Percentiles rank a stretch among this genome's conserved stretches.
Evolutionary conservation across 768 basidiomycete genomes (phyloP).

Genomic region (Pleurotus pulmonarius): DNA sequence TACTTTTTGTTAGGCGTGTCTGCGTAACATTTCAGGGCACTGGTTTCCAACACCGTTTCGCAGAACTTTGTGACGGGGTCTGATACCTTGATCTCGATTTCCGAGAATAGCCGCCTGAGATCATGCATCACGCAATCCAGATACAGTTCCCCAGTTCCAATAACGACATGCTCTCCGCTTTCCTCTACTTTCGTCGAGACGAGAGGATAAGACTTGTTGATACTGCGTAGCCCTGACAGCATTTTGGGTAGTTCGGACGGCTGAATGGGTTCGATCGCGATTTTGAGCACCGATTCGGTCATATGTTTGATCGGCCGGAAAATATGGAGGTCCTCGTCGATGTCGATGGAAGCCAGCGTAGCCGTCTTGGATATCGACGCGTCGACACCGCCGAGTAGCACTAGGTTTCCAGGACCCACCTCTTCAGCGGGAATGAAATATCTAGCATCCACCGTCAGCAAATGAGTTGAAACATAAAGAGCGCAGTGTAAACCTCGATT

Average conservation of each 20-base stretch:
- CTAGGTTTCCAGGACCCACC: constrained; percentile 87
- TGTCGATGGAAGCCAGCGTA: constrained; percentile 70
- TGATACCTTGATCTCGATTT: constrained; percentile 99
- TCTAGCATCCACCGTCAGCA: constrained; percentile 34
- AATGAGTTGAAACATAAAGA: neutral
- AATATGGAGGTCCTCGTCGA: constrained; percentile 87
- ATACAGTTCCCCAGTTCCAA: constrained; percentile 96
- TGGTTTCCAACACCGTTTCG: constrained; percentile 97
- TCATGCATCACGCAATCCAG: constrained; percentile 98
- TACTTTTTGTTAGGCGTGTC: constrained; percentile 99
- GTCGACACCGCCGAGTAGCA: constrained; percentile 91
- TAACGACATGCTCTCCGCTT: constrained; percentile 94
- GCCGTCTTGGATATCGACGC: constrained; percentile 94
- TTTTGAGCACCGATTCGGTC: constrained; percentile 94
- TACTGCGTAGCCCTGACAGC: constrained; percentile 92
- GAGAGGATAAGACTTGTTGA: constrained; percentile 97
- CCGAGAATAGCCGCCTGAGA: constrained; percentile 84
- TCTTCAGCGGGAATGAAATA: constrained; percentile 90
- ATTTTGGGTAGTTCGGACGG: constrained; percentile 99
- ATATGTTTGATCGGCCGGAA: constrained; percentile 96
- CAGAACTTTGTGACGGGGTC: constrained; percentile 98
- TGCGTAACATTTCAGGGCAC: constrained; percentile 96
- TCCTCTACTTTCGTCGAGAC: constrained; percentile 96
- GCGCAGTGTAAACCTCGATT: constrained; percentile 67
- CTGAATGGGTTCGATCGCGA: constrained; percentile 96